Conservation (phyloP, 257 asterid species). For the Ilex asprella region DNA sequence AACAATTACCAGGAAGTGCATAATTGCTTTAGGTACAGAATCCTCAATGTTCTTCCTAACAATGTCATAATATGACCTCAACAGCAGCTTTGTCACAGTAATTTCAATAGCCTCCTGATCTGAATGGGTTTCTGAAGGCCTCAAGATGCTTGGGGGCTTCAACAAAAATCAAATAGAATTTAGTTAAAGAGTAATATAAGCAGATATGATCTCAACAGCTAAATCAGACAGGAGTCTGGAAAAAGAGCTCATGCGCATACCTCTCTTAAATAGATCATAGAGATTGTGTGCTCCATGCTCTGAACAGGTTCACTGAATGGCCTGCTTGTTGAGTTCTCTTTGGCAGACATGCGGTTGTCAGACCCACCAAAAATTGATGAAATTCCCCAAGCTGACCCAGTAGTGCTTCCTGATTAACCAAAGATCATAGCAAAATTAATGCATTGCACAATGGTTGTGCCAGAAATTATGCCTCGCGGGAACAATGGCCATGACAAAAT, state of each 20-base stretch:
- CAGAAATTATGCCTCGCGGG: not conserved
- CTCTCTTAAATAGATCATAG: constrained; percentile 81
- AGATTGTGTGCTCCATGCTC: constrained; percentile 41
- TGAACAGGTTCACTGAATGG: constrained; percentile 48
- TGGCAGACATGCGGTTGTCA: constrained; percentile 44
- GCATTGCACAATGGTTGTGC: constrained; percentile 1
- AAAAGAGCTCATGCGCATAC: constrained; percentile 23
- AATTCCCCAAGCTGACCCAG: constrained; percentile 84
- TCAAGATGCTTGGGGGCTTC: constrained; percentile 80
- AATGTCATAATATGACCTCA: constrained; percentile 78
- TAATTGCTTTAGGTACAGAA: constrained; percentile 78
- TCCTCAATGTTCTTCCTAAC: constrained; percentile 82
- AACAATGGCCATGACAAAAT: not conserved
- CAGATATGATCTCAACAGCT: not conserved
- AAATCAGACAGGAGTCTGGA: not conserved
- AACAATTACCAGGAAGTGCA: constrained; percentile 82
- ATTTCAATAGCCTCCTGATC: constrained; percentile 69
- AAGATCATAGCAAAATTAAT: constrained; percentile 12
- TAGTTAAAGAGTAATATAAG: constrained; percentile 6
- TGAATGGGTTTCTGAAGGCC: constrained; percentile 68
- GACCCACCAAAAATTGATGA: constrained; percentile 86
- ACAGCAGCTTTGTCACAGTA: constrained; percentile 51
- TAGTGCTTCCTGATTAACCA: constrained; percentile 37
- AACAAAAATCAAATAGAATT: constrained; percentile 9
- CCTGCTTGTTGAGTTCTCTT: constrained; percentile 52